Conservation (phyloP, 129 eudicot genomes). For the Tagetes patula region DNA sequence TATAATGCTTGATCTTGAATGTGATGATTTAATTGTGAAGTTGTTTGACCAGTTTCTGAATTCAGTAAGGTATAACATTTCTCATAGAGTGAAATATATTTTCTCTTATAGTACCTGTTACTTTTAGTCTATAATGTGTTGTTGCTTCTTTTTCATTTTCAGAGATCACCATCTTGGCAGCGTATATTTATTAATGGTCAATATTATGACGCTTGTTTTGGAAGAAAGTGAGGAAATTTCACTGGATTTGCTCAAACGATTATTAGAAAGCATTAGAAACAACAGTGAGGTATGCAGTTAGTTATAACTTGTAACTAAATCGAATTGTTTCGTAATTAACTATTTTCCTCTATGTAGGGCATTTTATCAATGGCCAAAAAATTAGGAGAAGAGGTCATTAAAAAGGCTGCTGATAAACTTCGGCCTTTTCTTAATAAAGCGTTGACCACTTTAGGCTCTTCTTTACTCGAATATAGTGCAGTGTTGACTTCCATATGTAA, state of each 20-base stretch:
- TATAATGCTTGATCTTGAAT: slow-evolving; percentile 92
- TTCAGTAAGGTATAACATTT: slow-evolving; percentile 58
- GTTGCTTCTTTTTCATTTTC: slow-evolving; percentile 18
- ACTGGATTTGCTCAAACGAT: slow-evolving; percentile 50
- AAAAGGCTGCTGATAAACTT: slow-evolving; percentile 53
- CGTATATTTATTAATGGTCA: slow-evolving; percentile 62
- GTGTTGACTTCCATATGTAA: slow-evolving; percentile 54
- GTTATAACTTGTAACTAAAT: background rate
- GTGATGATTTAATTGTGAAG: slow-evolving; percentile 60
- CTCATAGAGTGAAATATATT: background rate
- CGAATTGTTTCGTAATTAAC: background rate
- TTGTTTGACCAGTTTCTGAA: slow-evolving; percentile 82
- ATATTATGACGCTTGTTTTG: slow-evolving; percentile 78
- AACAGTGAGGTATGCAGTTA: slow-evolving; percentile 47
- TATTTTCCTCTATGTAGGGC: slow-evolving; percentile 43
- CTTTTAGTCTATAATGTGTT: background rate
- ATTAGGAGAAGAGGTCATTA: slow-evolving; percentile 61
- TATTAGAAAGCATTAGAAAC: slow-evolving; percentile 54
- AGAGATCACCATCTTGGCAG: slow-evolving; percentile 63
- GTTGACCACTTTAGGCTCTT: slow-evolving; percentile 35
- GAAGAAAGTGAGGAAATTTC: slow-evolving; percentile 96
- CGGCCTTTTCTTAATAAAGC: slow-evolving; percentile 50
- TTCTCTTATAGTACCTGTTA: background rate
- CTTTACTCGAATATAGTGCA: slow-evolving; percentile 55
- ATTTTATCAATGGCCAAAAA: slow-evolving; percentile 52